Percentiles rank a stretch among this genome's conserved stretches.
Conservation (phyloP, 2,329 filamentous ascomycete genomes). For the Geoglossum cookeanum region DNA sequence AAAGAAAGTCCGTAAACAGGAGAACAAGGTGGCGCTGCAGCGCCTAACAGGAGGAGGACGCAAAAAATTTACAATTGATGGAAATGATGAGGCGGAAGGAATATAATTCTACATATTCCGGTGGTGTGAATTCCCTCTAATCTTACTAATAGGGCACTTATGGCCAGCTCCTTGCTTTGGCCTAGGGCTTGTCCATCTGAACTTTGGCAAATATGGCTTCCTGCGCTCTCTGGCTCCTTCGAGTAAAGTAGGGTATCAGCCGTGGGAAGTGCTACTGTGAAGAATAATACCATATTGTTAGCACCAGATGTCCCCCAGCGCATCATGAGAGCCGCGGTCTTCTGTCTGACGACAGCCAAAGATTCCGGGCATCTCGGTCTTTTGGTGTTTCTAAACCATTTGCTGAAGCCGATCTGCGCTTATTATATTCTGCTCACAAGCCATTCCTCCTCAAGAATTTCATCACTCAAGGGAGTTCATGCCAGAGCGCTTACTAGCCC, state of each 20-base stretch:
- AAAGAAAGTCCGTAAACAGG: conserved; percentile 79
- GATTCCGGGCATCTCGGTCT: neutral
- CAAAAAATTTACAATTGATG: conserved; percentile 73
- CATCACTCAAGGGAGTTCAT: neutral
- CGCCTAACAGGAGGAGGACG: conserved; percentile 67
- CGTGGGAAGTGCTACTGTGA: neutral
- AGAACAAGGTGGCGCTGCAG: conserved; percentile 78
- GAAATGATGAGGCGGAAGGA: conserved; percentile 41
- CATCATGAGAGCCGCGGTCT: neutral
- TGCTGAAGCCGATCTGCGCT: neutral
- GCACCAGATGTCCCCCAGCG: neutral
- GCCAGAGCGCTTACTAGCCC: neutral
- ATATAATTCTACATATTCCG: conserved; percentile 7
- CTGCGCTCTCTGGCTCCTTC: neutral
- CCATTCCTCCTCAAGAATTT: neutral
- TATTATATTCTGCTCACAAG: neutral
- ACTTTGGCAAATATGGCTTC: neutral
- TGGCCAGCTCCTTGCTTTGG: neutral
- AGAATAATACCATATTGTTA: neutral
- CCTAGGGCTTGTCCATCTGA: neutral
- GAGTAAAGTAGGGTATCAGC: neutral
- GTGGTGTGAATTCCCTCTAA: conserved; percentile 9
- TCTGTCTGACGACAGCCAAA: neutral
- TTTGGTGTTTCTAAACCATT: neutral
- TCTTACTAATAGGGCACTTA: neutral